Conservation (phyloP, 805 yeast species). For the Yarrowia osloensis region DNA sequence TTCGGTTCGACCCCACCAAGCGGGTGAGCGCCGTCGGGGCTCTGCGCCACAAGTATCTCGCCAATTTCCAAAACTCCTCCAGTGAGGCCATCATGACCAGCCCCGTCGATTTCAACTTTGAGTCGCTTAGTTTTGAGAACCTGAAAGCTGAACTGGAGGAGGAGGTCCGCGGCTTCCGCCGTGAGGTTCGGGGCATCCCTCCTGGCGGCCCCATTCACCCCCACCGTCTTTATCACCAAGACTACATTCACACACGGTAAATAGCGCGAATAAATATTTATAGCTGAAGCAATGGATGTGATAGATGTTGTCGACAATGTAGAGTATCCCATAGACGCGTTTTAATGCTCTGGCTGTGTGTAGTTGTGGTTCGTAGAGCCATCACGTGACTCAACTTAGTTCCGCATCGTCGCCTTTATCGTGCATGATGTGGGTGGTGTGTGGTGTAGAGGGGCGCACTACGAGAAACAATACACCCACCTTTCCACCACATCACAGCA, state of each 20-base stretch:
- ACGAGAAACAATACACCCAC: neutral
- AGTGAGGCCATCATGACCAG: slow-evolving; percentile 58
- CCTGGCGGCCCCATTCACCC: slow-evolving; percentile 5
- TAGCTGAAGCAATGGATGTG: neutral
- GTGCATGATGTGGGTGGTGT: slow-evolving; percentile 17
- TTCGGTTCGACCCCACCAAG: slow-evolving; percentile 63
- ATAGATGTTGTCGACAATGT: too few species aligned
- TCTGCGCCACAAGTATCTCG: slow-evolving; percentile 58
- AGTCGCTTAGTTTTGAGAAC: slow-evolving; percentile 41
- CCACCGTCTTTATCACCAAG: slow-evolving; percentile 14
- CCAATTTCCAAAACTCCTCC: slow-evolving; percentile 47
- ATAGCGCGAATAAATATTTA: slow-evolving; percentile 14
- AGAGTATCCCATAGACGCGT: too few species aligned
- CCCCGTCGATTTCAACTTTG: slow-evolving; percentile 70
- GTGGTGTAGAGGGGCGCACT: slow-evolving; percentile 6
- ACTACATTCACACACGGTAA: slow-evolving; percentile 22
- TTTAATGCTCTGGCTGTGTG: neutral
- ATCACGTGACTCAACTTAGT: slow-evolving; percentile 23
- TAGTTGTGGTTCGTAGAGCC: neutral
- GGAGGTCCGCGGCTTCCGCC: slow-evolving; percentile 34
- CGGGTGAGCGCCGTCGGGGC: slow-evolving; percentile 61
- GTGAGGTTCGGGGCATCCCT: slow-evolving; percentile 33
- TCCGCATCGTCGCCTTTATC: slow-evolving; percentile 23
- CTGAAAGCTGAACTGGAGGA: slow-evolving; percentile 31
- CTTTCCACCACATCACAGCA: slow-evolving; percentile 1